Base-by-base conservation (phyloP, 306 rosid genomes). In the Adenanthera pavonina region DNA sequence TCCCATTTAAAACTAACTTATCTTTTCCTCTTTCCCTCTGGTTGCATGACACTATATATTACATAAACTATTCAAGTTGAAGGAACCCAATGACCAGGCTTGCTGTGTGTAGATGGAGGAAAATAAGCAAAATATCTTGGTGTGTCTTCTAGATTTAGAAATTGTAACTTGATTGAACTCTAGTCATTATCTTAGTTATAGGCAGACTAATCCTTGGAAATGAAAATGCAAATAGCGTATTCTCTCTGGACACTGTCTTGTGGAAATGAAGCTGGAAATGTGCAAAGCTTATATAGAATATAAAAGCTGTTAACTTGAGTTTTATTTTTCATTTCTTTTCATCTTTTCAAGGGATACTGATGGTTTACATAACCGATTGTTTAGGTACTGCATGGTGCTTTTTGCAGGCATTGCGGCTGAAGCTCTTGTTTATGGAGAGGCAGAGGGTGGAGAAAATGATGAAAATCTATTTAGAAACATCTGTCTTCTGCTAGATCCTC, bases 361-460 rank as follows among this genome's bases (percentile, higher is more conserved):
- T 78, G 54, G 66, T 73, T 72, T 44, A 43, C 65, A 57, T 65
- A 75, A 77, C 49, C 83, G 10, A 51, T 80, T 82, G 76, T 82
- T 35, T 81, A 95, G 99, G 91, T 95, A 95, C 89, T 93, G 96
- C 89, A 92, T 90, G 98, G 97, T 95, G 73, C 98, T 95, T 81
- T 95, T 93, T 86, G 93, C 99, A 13, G 99, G 99, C 75, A 93
- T 93, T 86, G 94, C 98, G 8, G 97, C 99, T 46, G 99, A 93
- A 88, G 99, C 97, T 84, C 99, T 95, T 69, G 71, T 95, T 56
- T 95, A 93, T 72, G 97, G 96, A 19, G 99, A 95, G 81, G 97
- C 98, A 67, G 98, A 95, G 89, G 99, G 99, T 44, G 99, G 99
- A 59, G 99, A 95, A 89, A 95, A 95, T 84, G 98, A 95, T 75